Conservation (phyloP, 1,139 yeast species). For the Candida mesenterica region DNA sequence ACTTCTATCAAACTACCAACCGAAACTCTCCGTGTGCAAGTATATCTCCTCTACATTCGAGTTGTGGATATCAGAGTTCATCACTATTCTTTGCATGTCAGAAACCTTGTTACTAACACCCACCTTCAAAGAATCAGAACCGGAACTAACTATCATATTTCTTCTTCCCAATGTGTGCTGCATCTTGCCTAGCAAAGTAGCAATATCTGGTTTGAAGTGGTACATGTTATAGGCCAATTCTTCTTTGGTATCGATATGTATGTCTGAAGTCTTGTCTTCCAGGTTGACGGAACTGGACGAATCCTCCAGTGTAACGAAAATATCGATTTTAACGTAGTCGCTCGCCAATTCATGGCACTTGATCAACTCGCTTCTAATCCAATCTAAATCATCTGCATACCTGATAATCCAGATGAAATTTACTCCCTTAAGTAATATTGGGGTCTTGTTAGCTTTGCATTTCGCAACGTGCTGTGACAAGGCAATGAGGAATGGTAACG, state of each 20-base stretch:
- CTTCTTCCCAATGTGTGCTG: slow-evolving; percentile 28
- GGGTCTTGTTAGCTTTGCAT: slow-evolving; percentile 11
- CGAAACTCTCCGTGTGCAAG: slow-evolving; percentile 59
- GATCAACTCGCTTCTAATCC: slow-evolving; percentile 45
- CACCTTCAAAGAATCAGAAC: slow-evolving; percentile 45
- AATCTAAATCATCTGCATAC: slow-evolving; percentile 32
- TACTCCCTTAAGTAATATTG: slow-evolving; percentile 25
- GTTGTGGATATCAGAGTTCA: slow-evolving; percentile 27
- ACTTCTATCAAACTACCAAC: too few relatives aligned
- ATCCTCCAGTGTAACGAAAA: slow-evolving; percentile 21
- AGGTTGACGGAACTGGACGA: not conserved
- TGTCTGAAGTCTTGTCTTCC: slow-evolving; percentile 1
- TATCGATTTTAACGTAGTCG: slow-evolving; percentile 25
- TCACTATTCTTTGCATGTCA: slow-evolving; percentile 29
- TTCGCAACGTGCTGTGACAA: slow-evolving; percentile 19
- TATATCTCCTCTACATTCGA: slow-evolving; percentile 47
- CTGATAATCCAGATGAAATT: slow-evolving; percentile 54
- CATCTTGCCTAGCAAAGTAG: slow-evolving; percentile 19
- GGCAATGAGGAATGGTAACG: slow-evolving; percentile 45
- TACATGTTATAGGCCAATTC: slow-evolving; percentile 15
- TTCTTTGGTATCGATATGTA: not conserved
- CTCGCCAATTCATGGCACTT: slow-evolving; percentile 25
- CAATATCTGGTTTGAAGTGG: slow-evolving; percentile 36
- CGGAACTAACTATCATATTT: slow-evolving; percentile 52
- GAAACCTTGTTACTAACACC: slow-evolving; percentile 47